phyloP scores from a whole-genome alignment of 2,329 filamentous ascomycete genomes.

The Nemania sp. region DNA sequence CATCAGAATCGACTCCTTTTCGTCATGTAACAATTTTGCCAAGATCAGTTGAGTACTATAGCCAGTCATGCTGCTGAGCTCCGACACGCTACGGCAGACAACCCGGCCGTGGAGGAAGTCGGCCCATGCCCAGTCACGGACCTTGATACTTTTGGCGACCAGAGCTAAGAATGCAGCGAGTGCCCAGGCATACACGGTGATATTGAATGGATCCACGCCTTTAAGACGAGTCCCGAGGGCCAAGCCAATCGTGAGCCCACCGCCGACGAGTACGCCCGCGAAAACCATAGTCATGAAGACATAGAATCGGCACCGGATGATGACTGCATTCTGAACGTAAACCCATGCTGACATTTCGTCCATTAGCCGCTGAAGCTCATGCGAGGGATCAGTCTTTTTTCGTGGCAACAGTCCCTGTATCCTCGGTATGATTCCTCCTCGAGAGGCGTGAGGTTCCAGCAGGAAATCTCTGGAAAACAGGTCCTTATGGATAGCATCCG shows the following conservation, averaged over 20 bases:
- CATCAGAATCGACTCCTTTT: not conserved
- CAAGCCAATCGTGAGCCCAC: not conserved
- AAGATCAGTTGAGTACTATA: not conserved
- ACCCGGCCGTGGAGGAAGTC: slow-evolving; percentile 1
- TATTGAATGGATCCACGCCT: slow-evolving; percentile 1
- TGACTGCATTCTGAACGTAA: too few species aligned
- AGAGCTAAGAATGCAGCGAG: not conserved
- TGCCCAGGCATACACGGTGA: not conserved
- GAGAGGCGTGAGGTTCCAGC: not conserved
- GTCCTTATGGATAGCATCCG: not conserved
- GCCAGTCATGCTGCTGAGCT: not conserved
- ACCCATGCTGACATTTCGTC: too few species aligned
- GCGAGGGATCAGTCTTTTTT: too few species aligned
- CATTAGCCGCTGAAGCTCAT: too few species aligned
- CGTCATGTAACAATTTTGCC: not conserved
- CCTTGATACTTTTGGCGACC: not conserved
- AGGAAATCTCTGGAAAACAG: not conserved
- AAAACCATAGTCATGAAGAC: too few species aligned
- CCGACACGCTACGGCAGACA: not conserved
- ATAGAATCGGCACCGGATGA: too few species aligned
- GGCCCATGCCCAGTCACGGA: not conserved
- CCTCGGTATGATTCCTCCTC: not conserved
- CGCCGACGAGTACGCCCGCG: not conserved
- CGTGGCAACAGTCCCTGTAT: not conserved
- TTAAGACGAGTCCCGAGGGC: not conserved